Evolutionary conservation across 768 basidiomycete genomes (phyloP), one percentile per base, ranked within the genome.

Genomic region (Obba rivulosa): DNA sequence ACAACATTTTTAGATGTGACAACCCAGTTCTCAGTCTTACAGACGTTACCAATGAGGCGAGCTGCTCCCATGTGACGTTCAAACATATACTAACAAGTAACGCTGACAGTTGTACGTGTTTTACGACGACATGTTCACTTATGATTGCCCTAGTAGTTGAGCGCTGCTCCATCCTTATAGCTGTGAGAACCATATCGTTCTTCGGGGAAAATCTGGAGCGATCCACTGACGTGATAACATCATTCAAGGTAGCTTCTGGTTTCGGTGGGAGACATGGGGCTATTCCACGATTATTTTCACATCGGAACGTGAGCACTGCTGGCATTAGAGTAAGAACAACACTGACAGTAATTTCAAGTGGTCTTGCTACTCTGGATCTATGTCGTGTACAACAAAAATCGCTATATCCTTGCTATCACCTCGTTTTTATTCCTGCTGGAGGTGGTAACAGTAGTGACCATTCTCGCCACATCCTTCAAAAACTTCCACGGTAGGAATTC

Each of bases 341-440:
- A 23, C 43, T 22, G 8, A 20, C 4, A 11, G 1, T 21, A 24
- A 4, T 21, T 21, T 28, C 1, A 45, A 66, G 65, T 60, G n/a
- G 62, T 64, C 5, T 49, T 66, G 17, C 45, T 64, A 4, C 51
- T 64, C 4, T 66, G 65, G 65, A 63, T 66, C 7, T 63, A 56
- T 42, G 57, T 66, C 22, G 54, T 64, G 4, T 64, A 62, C 49
- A 58, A 60, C 50, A 56, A 55, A 35, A 60, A 53, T 21, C 45
- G 45, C 2, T 40, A 25, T n/a, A 49, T 66, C 17, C 53, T 60
- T 2, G 41, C 49, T 8, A n/a, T 53, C 14, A 46, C 63, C 28
- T 41, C 40, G 23, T 31, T 42, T 5, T 49, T 54, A 13, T 64
- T 59, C 20, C 17, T 54, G 14, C 48, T 48, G 9, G 55, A 63